phyloP scores from a whole-genome alignment of 495 filamentous ascomycete genomes.

The Neurospora sp. region DNA sequence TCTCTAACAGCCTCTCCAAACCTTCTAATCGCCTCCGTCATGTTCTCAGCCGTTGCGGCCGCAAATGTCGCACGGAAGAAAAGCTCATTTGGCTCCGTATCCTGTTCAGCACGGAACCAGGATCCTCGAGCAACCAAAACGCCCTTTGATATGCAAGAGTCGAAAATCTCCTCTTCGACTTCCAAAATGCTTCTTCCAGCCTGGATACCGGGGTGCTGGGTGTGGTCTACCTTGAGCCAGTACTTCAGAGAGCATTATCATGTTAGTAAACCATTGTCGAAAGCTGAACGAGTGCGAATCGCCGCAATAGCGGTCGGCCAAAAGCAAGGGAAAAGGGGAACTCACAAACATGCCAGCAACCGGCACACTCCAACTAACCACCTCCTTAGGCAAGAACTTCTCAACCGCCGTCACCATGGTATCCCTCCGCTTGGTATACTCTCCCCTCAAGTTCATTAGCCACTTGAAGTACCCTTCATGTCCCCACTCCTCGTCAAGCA shows the following conservation, averaged over 20 bases:
- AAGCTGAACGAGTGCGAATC: background rate
- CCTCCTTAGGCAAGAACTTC: constrained; percentile 59
- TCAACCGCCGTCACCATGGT: constrained; percentile 76
- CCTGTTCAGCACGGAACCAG: constrained; percentile 69
- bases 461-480: constrained; percentile 86
- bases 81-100: constrained; percentile 36
- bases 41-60: constrained; percentile 62
- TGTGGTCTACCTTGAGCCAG: constrained; percentile 74
- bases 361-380: constrained; percentile 77
- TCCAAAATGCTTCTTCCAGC: constrained; percentile 46
- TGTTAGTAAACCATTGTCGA: background rate
- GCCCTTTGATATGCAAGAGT: constrained; percentile 54
- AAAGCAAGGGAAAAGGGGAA: constrained; percentile 13
- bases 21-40: constrained; percentile 66
- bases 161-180: constrained; percentile 82
- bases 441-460: constrained; percentile 72
- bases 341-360: constrained; percentile 95
- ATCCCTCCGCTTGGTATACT: constrained; percentile 74
- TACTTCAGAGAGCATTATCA: constrained; percentile 35
- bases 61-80: constrained; percentile 90
- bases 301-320: background rate
- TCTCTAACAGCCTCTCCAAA: constrained; percentile 61
- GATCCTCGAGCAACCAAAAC: constrained; percentile 73
- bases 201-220: constrained; percentile 54
- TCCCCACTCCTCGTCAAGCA: constrained; percentile 90